Percentiles rank a stretch among this genome's conserved stretches.
phyloP scores from a whole-genome alignment of 2,329 filamentous ascomycete species.

The Colletotrichum sansevieriae region DNA sequence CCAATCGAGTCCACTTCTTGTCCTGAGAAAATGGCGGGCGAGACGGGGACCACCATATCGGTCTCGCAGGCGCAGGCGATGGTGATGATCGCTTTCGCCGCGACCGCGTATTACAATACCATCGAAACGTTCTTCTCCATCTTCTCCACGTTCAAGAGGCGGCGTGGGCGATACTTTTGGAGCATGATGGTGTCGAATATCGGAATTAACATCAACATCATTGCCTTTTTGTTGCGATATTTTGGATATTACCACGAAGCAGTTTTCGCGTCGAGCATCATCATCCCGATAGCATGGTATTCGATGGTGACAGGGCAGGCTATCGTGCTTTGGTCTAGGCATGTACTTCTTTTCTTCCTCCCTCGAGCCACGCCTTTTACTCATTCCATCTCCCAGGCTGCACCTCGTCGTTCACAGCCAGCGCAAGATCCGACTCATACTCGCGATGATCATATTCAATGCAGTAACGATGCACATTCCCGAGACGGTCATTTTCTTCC shows the following conservation, averaged over 20 bases:
- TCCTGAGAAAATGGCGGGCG: conserved; percentile 32
- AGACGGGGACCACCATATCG: conserved; percentile 35
- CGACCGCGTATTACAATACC: conserved; percentile 40
- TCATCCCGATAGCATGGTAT: conserved; percentile 51
- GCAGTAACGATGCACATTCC: conserved; percentile 65
- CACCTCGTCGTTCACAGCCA: conserved; percentile 69
- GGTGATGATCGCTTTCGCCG: conserved; percentile 54
- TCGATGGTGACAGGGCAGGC: conserved; percentile 72
- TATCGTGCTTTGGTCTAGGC: conserved; percentile 69
- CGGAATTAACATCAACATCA: conserved; percentile 43
- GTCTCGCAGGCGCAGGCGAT: conserved; percentile 37
- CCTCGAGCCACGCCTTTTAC: too few relatives aligned
- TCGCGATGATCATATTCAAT: conserved; percentile 70
- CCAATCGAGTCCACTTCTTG: neutral
- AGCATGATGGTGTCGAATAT: conserved; percentile 44
- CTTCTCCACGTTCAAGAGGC: conserved; percentile 43
- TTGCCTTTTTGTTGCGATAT: conserved; percentile 53
- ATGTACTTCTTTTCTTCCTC: too few relatives aligned
- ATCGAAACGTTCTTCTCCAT: conserved; percentile 44
- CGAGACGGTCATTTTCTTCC: conserved; percentile 68
- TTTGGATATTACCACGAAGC: conserved; percentile 31
- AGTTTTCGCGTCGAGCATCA: conserved; percentile 49
- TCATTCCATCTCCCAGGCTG: conserved; percentile 52
- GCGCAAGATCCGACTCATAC: conserved; percentile 60
- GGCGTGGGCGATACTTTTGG: conserved; percentile 45